phyloP scores from a whole-genome alignment of 495 filamentous ascomycete species.

The Xylaria sp. region DNA sequence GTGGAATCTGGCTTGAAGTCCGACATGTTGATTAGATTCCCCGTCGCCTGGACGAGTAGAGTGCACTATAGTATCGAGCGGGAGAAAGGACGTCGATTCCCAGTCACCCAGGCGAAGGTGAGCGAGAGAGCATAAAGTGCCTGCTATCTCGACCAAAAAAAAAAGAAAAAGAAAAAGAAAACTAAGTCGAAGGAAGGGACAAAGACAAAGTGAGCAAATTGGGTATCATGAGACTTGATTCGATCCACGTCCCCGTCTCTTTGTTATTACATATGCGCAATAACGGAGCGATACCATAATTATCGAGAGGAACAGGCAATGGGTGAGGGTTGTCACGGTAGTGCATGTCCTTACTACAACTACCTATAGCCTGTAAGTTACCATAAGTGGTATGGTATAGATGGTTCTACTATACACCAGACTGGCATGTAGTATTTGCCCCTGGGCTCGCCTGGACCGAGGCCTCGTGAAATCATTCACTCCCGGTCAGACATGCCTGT shows the following conservation, averaged over 20 bases:
- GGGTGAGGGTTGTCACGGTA: not conserved
- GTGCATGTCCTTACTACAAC: not conserved
- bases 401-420: not conserved
- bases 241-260: not conserved
- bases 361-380: not conserved
- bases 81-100: not conserved
- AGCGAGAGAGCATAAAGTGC: not conserved
- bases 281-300: not conserved
- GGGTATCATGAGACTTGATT: constrained; percentile 17
- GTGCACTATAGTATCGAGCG: constrained; percentile 6
- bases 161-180: not conserved
- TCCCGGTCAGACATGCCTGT: not conserved
- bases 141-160: not conserved
- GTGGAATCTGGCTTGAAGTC: not conserved
- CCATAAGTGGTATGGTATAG: constrained; percentile 1
- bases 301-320: not conserved
- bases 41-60: not conserved
- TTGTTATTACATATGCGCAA: constrained; percentile 1
- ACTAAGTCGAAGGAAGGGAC: not conserved
- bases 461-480: not conserved
- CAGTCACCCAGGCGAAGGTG: constrained; percentile 1
- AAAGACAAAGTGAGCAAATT: not conserved
- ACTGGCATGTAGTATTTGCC: constrained; percentile 18
- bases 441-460: constrained; percentile 12
- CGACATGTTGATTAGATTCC: constrained; percentile 12